Base-by-base conservation (phyloP, 2,329 filamentous ascomycete species). In the Colletotrichum liriopes region DNA sequence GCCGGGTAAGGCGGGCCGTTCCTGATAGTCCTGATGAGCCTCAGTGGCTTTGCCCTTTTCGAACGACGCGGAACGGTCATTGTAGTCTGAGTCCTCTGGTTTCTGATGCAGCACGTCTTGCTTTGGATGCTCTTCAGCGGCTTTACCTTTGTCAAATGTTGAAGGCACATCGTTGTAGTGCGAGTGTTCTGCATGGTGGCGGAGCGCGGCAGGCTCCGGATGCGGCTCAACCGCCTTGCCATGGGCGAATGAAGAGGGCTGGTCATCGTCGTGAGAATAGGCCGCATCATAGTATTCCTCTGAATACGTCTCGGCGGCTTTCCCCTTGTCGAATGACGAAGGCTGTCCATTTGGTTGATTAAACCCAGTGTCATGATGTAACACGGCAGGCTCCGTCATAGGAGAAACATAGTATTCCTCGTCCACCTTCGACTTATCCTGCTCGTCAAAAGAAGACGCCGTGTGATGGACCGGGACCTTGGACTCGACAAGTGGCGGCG, bases 341-440 rank as follows among this genome's bases (percentile, higher is more conserved):
- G n/a, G 12, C 6, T 59, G 29, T 1, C 49, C 56, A 14, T 54
- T 47, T 6, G 45, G 35, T 16, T 54, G 47, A n/a, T 29, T 9
- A 9, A 32, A 45, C 3, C 65, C 69, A 18, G 69, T 59, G 23
- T 54, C 59, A 0, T 69, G 41, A 37, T 62, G 68, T 29, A 18
- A 51, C 20, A 62, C 49, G 32, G 68, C 63, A 20, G 68, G 39
- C 20, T 71, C 68, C 23, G 68, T 61, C 18, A 67, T 55, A 16
- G 68, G 64, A 14, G 64, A 58, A 2, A 67, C 56, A 56, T 61
- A 16, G 35, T 67, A 37, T 6, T 62, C 47, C 4, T 37, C 37
- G 9, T 62, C 63, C 23, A 26, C 41, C 14, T 32, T 59, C 1
- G 55, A 16, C n/a, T 62, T 64, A 39, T 61, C 26, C n/a, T 49